Conservation (phyloP, 169 alveolate species). For the Plasmodium inui region DNA sequence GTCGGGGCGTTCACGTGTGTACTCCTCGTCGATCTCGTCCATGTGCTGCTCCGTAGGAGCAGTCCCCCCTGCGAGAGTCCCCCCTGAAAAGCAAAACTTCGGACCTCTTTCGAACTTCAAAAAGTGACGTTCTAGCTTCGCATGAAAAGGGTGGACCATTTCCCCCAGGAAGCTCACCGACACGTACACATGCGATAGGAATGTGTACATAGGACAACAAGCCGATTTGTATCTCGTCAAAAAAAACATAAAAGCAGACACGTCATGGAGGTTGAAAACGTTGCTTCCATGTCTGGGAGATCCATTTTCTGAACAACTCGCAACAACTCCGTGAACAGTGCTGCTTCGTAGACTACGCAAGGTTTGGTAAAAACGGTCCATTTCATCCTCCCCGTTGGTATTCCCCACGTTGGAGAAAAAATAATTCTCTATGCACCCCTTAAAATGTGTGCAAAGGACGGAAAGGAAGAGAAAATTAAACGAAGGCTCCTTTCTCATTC, state of each 20-base stretch:
- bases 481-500: background rate
- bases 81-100: conserved; percentile 7
- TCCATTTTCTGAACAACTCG: background rate
- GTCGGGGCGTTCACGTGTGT: background rate
- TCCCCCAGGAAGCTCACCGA: conserved; percentile 8
- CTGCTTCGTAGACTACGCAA: background rate
- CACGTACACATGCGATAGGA: conserved; percentile 36
- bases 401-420: conserved; percentile 6
- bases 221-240: conserved; percentile 17
- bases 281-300: conserved; percentile 4
- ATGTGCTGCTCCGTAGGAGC: background rate
- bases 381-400: conserved; percentile 5
- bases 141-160: background rate
- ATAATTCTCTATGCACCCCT: conserved; percentile 17
- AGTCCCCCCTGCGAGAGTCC: background rate
- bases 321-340: background rate
- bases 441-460: conserved; percentile 23
- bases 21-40: background rate
- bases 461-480: background rate
- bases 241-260: conserved; percentile 41
- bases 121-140: conserved; percentile 26
- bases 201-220: conserved; percentile 28
- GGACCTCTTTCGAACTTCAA: conserved; percentile 14
- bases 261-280: conserved; percentile 54
- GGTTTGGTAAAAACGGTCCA: conserved; percentile 21